Base-by-base conservation (phyloP, 108 stramenopile genomes). In the Cyclotella atomus region DNA sequence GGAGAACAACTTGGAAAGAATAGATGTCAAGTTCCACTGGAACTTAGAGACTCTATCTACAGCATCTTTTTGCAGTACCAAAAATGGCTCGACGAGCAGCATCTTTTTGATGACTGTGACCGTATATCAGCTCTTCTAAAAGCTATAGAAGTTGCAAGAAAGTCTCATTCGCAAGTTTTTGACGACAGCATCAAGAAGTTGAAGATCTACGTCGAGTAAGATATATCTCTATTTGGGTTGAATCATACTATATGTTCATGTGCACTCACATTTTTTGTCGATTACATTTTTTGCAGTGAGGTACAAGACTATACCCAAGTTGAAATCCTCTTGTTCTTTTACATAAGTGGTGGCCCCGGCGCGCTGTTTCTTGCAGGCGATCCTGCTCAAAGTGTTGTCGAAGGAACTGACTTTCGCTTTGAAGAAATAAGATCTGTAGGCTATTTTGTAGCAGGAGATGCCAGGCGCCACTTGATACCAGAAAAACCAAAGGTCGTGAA, bases 331-430 rank as follows among this genome's bases (percentile, higher is more conserved):
- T 44, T 86, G 5, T 88, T 86, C 69, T 86, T 86, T n/a, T 74
- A 44, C 30, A 44, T 86, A 28, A 32, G 71, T 23, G 44, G 82
- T 49, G 71, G 77, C 12, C 76, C 75, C 1, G 85, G 85, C 23
- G 33, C 33, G 15, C 59, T 72, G 21, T 72, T 72, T 38, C 53
- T 88, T 27, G 87, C 87, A 16, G 87, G 87, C 12, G 85, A 88
- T 65, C 76, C 88, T n/a, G 85, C 85, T 2, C 88, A 88, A 50
- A 73, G 69, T 44, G 85, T 88, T 12, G 83, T 73, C 12, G 73
- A 84, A 53, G 85, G 87, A n/a, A 83, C 84, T 14, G 85, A 85
- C 44, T 88, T 88, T 78, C 44, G 59, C 3, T 88, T 88, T 75
- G 85, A 88, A 65, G 88, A 86, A 10, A 45, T 88, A 50, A 75